Evolutionary conservation across 2,329 filamentous ascomycete species (phyloP), one percentile per base, ranked within the genome.

Genomic region (Daldinia eschscholtzii): DNA sequence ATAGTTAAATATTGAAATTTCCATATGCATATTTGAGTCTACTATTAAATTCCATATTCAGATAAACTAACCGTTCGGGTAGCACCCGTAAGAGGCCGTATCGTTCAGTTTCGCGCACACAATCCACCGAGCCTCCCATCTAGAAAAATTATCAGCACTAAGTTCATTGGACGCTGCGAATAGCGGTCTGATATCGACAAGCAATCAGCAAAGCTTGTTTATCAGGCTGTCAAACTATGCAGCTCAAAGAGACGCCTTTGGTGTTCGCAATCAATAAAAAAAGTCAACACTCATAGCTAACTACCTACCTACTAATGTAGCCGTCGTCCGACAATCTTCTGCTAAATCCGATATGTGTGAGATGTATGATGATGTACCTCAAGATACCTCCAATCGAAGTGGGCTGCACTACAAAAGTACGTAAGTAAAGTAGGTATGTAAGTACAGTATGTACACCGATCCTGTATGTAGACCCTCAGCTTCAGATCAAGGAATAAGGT

Each of bases 121-220:
- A 35, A 58, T 59, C 39, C 33, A 52, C 59, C 42, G 61, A 60
- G 58, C 57, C 65, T 70, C 42, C 44, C 55, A 65, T 48, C 39
- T 58, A 46, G 30, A 57, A 57, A 59, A 37, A 61, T 64, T 37
- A 58, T 68, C 68, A 68, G 68, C 65, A 68, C 60, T 23, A 44
- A 44, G 52, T 56, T 57, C 55, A 67, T 68, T 68, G 64, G 65
- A 46, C 37, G 58, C 26, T 39, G 13, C 18, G 33, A 26, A 60
- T 42, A 55, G 65, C 68, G 65, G 68, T 68, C 68, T 65, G 59
- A 57, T 68, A 61, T 57, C 28, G 37, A 59, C 23, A 26, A 68
- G 58, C 64, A 67, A 67, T 62, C 61, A 58, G 35, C 57, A 42
- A 60, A 41, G 58, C 20, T 46, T 46, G 59, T 61, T 58, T 67